Percentiles rank a stretch among this genome's conserved stretches.
phyloP scores from a whole-genome alignment of 164 flowering plant species.

The Taxillus chinensis region DNA sequence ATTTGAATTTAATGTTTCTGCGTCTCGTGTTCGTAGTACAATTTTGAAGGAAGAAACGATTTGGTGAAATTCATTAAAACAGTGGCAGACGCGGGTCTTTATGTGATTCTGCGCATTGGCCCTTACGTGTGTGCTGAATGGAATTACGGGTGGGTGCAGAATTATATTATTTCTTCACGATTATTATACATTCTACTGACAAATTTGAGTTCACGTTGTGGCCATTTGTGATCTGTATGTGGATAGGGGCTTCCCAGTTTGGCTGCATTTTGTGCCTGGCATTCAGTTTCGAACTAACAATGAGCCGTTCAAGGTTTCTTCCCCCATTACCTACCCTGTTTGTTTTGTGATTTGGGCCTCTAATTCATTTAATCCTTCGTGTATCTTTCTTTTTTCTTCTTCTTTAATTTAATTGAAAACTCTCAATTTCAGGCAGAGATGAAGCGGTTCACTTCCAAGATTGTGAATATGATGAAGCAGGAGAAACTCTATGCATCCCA shows the following conservation, averaged over 20 bases:
- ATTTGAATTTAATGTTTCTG: background rate
- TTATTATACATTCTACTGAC: too few species aligned
- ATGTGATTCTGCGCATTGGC: conserved; percentile 80
- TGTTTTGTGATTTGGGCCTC: too few species aligned
- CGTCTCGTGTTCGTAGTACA: conserved; percentile 39
- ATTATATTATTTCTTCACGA: background rate
- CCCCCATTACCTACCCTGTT: background rate
- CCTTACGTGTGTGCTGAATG: conserved; percentile 98
- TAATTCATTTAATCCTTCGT: too few species aligned
- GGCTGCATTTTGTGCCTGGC: background rate
- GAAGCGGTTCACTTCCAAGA: conserved; percentile 78
- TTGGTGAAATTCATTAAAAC: conserved; percentile 75
- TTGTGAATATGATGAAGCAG: conserved; percentile 84
- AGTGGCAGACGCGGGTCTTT: conserved; percentile 73
- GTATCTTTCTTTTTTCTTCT: too few species aligned
- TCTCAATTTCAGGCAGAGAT: conserved; percentile 56
- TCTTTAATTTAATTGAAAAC: background rate
- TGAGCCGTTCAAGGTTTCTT: background rate
- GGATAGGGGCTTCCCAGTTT: conserved; percentile 5
- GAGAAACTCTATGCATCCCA: conserved; percentile 91
- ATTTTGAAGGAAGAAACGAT: conserved; percentile 80
- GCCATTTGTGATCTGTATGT: background rate
- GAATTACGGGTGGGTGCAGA: conserved; percentile 81
- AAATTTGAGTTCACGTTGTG: too few species aligned
- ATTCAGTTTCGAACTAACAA: background rate